Evolutionary conservation across 2,329 filamentous ascomycete species (phyloP).

Genomic region (Paramyrothecium sp.): DNA sequence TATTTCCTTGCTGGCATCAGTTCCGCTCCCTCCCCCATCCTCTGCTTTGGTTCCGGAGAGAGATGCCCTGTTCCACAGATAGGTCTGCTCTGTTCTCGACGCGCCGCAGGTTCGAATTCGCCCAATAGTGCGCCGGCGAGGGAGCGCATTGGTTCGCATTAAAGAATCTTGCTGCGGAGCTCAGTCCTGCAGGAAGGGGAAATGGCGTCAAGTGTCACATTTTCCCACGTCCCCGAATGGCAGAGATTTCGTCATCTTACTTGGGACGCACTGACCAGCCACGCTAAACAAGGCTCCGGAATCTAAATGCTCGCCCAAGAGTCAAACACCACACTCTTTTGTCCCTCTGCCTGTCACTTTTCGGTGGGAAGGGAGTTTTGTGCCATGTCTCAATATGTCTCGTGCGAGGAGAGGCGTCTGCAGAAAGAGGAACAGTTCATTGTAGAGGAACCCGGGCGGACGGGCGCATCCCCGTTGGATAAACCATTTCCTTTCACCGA

Average conservation of each 20-base stretch:
- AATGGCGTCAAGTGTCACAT: neutral
- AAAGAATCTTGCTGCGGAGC: neutral
- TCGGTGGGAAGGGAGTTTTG: neutral
- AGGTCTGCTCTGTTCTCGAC: no score
- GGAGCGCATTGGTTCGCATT: no score
- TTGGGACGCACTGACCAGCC: neutral
- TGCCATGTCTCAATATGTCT: no score
- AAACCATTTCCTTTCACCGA: neutral
- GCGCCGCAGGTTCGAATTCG: no score
- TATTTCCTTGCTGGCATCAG: neutral
- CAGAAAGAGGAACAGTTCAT: no score
- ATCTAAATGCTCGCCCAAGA: neutral
- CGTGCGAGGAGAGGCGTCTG: neutral
- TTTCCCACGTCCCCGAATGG: neutral
- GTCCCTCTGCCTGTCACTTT: neutral
- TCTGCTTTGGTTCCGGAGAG: no score
- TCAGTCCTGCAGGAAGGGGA: neutral
- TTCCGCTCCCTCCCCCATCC: no score
- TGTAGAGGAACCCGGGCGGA: no score
- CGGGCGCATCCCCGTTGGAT: neutral
- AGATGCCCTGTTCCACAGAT: no score
- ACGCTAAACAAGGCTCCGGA: neutral
- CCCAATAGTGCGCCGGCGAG: no score
- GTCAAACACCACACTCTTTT: neutral
- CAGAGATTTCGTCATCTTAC: conserved; percentile 4